Conservation (phyloP, 495 filamentous ascomycete species). For the Thermochaetoides thermophila region DNA sequence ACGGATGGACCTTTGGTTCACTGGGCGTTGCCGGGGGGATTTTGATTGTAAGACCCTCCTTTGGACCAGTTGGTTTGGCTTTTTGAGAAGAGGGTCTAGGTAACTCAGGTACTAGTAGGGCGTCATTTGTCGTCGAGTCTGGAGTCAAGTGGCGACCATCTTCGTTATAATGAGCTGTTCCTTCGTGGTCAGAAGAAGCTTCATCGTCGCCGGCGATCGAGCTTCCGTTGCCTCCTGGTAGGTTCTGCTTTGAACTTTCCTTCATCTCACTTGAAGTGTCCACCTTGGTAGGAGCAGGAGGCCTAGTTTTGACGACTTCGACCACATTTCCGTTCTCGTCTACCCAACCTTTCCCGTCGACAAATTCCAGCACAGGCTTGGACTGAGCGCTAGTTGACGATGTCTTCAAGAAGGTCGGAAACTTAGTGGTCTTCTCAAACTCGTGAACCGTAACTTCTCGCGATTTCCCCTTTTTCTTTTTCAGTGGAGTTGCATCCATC, state of each 20-base stretch:
- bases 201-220: constrained; percentile 3
- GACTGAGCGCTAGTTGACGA: constrained; percentile 18
- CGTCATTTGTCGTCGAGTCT: too few relatives aligned
- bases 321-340: constrained; percentile 65
- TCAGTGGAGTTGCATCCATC: constrained; percentile 30
- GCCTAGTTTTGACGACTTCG: constrained; percentile 32
- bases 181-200: constrained; percentile 8
- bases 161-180: constrained; percentile 18
- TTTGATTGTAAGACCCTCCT: constrained; percentile 33
- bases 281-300: constrained; percentile 3
- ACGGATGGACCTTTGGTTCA: constrained; percentile 52
- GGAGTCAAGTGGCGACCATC: too few relatives aligned
- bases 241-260: background rate
- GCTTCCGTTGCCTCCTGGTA: background rate
- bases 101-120: constrained; percentile 8
- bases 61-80: constrained; percentile 29
- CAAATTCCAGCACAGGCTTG: constrained; percentile 34
- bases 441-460: constrained; percentile 58
- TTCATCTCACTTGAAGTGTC: constrained; percentile 3
- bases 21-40: constrained; percentile 30
- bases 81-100: constrained; percentile 11
- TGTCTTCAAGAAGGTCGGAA: constrained; percentile 58
- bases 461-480: constrained; percentile 34
- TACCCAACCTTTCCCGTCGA: constrained; percentile 80
- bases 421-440: constrained; percentile 63